A percentile compares a stretch with the other conserved stretches of the same genome.
Evolutionary conservation across 1,139 yeast genomes (phyloP).

Genomic region (Zygosaccharomyces sapae): DNA sequence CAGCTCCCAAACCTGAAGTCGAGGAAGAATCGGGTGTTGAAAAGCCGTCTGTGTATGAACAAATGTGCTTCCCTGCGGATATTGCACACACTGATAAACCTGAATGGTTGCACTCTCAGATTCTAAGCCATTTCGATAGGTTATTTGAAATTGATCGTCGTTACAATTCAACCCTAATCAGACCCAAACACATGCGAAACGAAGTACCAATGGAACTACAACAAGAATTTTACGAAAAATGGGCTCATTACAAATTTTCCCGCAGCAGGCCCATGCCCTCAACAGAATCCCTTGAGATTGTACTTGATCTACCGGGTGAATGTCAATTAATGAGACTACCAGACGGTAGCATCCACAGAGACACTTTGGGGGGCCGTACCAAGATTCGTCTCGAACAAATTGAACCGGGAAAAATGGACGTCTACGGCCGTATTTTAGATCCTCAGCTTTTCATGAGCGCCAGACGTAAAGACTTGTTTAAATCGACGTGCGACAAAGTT

Average conservation of each 20-base stretch:
- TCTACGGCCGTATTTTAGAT: conserved; percentile 20
- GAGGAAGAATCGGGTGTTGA: background rate
- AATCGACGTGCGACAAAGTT: conserved; percentile 4
- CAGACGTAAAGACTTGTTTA: conserved; percentile 10
- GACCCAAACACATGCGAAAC: conserved; percentile 37
- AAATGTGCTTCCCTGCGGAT: conserved; percentile 5
- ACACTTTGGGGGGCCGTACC: conserved; percentile 20
- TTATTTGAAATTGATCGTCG: conserved; percentile 43
- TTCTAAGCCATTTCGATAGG: conserved; percentile 39
- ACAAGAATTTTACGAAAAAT: conserved; percentile 23
- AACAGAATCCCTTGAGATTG: conserved; percentile 24
- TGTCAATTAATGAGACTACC: conserved; percentile 11
- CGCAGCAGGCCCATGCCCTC: conserved; percentile 17
- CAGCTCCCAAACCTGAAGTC: background rate
- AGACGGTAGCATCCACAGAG: conserved; percentile 14
- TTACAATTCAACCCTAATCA: conserved; percentile 38
- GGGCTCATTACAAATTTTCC: conserved; percentile 21
- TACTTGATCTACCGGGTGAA: conserved; percentile 18
- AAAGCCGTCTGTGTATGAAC: conserved; percentile 3
- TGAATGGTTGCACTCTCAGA: conserved; percentile 35
- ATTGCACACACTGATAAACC: background rate
- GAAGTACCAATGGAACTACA: conserved; percentile 23
- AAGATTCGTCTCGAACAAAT: conserved; percentile 26
- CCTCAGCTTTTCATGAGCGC: conserved; percentile 9
- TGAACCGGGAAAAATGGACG: conserved; percentile 18